Evolutionary conservation across 2,329 filamentous ascomycete species (phyloP), one percentile per base, ranked within the genome.

Genomic region (Colletotrichum viniferum): DNA sequence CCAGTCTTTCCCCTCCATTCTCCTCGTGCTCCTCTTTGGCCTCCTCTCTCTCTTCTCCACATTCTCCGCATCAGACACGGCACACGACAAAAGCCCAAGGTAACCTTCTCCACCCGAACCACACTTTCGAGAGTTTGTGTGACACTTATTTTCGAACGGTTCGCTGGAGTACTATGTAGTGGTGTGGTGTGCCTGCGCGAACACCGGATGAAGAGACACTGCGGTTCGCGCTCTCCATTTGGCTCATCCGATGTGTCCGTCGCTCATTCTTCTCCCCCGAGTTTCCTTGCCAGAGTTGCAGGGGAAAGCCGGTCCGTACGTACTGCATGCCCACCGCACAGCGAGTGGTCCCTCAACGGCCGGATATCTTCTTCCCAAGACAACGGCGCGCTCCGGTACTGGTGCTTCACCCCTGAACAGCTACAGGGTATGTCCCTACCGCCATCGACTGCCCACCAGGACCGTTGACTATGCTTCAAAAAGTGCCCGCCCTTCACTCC

Each of bases 71-170:
- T 73, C 21, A 32, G 13, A 71, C 72, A 62, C 61, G 56, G 63
- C 63, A 75, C 69, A 73, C 69, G 56, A 36, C 21, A 16, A 55
- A 58, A 68, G 21, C n/a, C 55, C 55, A 43, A 64, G 14, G 69
- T 36, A 66, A 72, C 73, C 69, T 73, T 68, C 63, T 72, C 69
- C 73, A 69, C 73, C 56, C n/a, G 55, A 74, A 75, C 69, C 48
- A 52, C 67, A 68, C 58, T 30, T 73, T 58, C 26, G 38, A 74
- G 14, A 55, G 67, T 71, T 66, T 74, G 72, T 71, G 68, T 71
- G 34, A 71, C 67, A 30, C 38, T 70, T 60, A 64, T 64, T 64
- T 70, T 32, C 21, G 36, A 63, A 55, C 28, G 68, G 21, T 16
- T 61, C 30, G 52, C 32, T 13, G 13, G 48, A 30, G 43, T 52